Evolutionary conservation across 2,329 filamentous ascomycete genomes (phyloP), one percentile per base, ranked within the genome.

Genomic region (Xylaria sp.): DNA sequence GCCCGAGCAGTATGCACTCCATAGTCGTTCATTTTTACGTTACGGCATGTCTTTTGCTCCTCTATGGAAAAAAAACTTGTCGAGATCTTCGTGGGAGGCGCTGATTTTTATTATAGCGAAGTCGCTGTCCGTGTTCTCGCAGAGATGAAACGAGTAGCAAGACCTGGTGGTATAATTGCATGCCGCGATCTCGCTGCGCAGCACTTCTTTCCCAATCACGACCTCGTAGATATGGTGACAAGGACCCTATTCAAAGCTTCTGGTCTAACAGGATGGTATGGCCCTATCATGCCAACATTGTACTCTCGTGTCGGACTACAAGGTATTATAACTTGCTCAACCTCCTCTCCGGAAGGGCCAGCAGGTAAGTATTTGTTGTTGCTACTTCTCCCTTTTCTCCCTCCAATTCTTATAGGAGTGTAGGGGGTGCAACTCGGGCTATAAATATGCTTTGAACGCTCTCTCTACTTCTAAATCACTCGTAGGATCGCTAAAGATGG

Each of bases 121-220:
- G 7, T 11, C 28, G 36, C 53, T 28, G 2, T 42, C n/a, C 10
- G 31, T 1, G n/a, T 59, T 6, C 60, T 67, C 46, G 0, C 7
- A 4, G 65, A 63, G 54, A 67, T 67, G 65, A 17, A 51, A 13
- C 54, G 65, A 38, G 65, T 67, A 28, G 17, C 40, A 26, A 64
- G 54, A 33, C 54, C 54, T 15, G 11, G 38, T 46, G 58, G 63
- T 40, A 4, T 40, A 9, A 20, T 60, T 6, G 62, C 33, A 51
- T 33, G 56, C 23, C 61, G 57, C 13, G 66, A 65, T 38, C 15
- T 53, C 20, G 23, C 49, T n/a, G 48, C 42, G 6, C 57, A 58
- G 0, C 46, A 65, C 23, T 68, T 68, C 49, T 57, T 60, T 23
- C 61, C 66, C 23, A 51, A 28, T 17, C 2, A 33, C 2, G 62